Base-by-base conservation (phyloP, 2,329 filamentous ascomycete genomes). In the Diaporthe helianthi region DNA sequence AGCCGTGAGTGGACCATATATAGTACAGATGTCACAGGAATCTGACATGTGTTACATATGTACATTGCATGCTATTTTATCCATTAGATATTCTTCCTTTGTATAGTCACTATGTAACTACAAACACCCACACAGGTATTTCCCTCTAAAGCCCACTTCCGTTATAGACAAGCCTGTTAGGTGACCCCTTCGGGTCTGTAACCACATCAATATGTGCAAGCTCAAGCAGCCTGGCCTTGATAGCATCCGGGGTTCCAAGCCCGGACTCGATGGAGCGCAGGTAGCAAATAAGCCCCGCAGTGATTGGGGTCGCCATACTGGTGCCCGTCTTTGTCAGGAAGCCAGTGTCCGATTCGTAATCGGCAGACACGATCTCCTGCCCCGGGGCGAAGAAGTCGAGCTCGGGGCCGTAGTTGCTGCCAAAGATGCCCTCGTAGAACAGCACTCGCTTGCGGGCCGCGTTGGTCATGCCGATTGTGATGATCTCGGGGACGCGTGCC, bases 291-390 rank as follows among this genome's bases (percentile, higher is more conserved):
- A 60, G 38, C n/a, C 55, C 55, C 1, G 38, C 55, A 6, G 55
- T 60, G 55, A 60, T 60, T 6, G 55, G 55, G 5, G 55, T 60
- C 10, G 55, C 55, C 55, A 60, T 60, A 17, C 55, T 60, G 5
- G 38, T 60, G 13, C 55, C 55, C 3, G 38, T 60, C 38, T 60
- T 60, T 17, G 55, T 9, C 2, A 60, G 17, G 24, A 60, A 60
- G 17, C 55, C 55, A 5, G 55, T 46, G 38, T 60, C 55, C 6
- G 55, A 60, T 10, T 2, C 2, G 17, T 46, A 60, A 33, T 60
- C 55, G 10, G 55, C 55, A 12, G 55, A 60, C 26, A 60, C 4
- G 3, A 60, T 60, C 22, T 60, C 55, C 19, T 46, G 38, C 8
- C 55, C 55, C 4, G 55, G 55, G 4, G 22, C 38, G 26, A 60